These are phyloP conservation scores for Akanthomyces dipterigenus DNA, from an alignment of 2,329 filamentous ascomycete species.

Conservation along the genomic window DNA sequence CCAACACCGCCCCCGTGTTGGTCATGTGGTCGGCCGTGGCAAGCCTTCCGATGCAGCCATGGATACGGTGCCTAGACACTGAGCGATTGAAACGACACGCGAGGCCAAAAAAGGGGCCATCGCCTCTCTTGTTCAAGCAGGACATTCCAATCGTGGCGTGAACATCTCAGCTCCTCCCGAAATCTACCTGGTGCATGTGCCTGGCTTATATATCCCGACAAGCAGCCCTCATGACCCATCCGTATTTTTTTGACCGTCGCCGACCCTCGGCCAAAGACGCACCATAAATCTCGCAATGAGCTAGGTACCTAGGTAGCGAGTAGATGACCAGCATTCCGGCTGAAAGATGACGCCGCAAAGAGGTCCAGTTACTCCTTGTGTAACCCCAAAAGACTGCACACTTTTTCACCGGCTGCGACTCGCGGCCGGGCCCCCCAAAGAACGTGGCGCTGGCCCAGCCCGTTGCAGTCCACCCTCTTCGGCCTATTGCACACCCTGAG, in stretches of 20 bases:
- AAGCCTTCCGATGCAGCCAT: too few relatives aligned
- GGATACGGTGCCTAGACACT: too few relatives aligned
- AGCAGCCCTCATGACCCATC: not conserved
- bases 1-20: not conserved
- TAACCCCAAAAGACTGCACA: not conserved
- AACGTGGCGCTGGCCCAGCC: not conserved
- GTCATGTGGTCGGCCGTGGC: not conserved
- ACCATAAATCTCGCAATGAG: not conserved
- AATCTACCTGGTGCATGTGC: not conserved
- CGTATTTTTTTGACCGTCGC: not conserved
- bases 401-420: slow-evolving; percentile 1
- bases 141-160: too few relatives aligned
- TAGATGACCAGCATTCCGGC: not conserved
- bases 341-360: too few relatives aligned
- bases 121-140: too few relatives aligned
- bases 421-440: too few relatives aligned
- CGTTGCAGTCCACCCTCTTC: not conserved
- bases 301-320: too few relatives aligned
- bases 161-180: not conserved
- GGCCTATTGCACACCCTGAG: not conserved
- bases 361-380: not conserved
- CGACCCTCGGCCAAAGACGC: not conserved
- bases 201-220: not conserved
- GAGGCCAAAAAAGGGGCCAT: too few relatives aligned
- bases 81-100: too few relatives aligned